Base-by-base conservation (phyloP, 305 asterid species). In the Fraxinus sp. region DNA sequence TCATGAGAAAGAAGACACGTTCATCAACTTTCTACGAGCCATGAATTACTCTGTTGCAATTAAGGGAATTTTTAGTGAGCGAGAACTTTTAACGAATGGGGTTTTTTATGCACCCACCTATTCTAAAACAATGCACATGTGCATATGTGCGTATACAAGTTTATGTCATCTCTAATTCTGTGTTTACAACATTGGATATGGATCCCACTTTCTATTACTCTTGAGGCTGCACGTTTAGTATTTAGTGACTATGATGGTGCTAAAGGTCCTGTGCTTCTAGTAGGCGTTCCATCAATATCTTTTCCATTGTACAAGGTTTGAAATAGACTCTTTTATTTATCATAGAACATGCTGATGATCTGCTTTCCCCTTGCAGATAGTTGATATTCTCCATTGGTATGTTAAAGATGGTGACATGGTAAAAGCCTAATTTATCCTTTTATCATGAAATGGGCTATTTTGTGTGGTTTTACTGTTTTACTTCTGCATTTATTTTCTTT, bases 341-440 rank as follows among this genome's bases (percentile, higher is more conserved):
- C 37, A 52, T 36, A 20, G 35, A 37, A 5, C 14, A 72, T 80
- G 66, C 81, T 88, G 86, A 83, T 71, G 81, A 72, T 78, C 71
- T 79, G 75, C 59, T 79, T 87, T 84, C 79, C 5, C 62, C 72
- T 20, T 86, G 91, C 98, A 96, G 99, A 89, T 94, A 79, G 95
- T 86, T 70, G 91, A 93, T 87, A 86, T 88, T 88, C 97, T 96
- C 77, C 94, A 89, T 78, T 94, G 92, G 89, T 94, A 96, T 89
- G 85, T 91, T 80, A 86, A 87, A 90, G 98, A 94, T 49, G 96
- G 91, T 78, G 98, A 96, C 90, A 93, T 81, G 98, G 99, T 96
- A 91, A 87, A 72, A 74, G 36, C 37, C 55, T 10, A 13, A 80
- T 76, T 37, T 78, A 82, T 62, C 32, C 72, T 75, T 75, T 24